Percentiles rank a stretch among this genome's conserved stretches.
Conservation (phyloP, 1,284 basidiomycete species). For the Fomitopsis schrenkii region DNA sequence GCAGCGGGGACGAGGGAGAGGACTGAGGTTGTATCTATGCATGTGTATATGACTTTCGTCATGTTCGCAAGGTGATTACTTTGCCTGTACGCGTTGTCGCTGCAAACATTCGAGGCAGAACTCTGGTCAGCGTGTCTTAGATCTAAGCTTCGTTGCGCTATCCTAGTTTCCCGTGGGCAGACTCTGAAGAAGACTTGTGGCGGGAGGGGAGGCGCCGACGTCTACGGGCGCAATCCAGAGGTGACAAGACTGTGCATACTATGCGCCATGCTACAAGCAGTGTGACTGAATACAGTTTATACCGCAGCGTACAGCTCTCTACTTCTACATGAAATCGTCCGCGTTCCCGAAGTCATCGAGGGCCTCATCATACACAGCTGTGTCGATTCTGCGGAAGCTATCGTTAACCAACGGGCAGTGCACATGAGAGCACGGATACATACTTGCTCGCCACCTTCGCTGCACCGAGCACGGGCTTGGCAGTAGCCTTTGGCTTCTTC, state of each 20-base stretch:
- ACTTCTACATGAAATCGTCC: slow-evolving; percentile 73
- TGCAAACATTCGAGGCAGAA: not conserved
- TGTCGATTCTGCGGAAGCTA: slow-evolving; percentile 60
- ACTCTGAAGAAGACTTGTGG: no score
- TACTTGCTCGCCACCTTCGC: slow-evolving; percentile 62
- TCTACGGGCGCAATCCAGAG: not conserved
- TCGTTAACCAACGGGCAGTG: not conserved
- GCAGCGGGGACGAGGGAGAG: slow-evolving; percentile 41
- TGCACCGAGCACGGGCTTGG: slow-evolving; percentile 76
- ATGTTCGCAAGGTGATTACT: not conserved
- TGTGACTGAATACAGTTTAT: slow-evolving; percentile 8
- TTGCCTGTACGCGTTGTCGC: not conserved
- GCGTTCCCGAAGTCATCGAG: slow-evolving; percentile 77
- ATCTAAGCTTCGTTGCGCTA: no score
- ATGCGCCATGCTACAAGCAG: slow-evolving; percentile 12
- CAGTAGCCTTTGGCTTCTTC: slow-evolving; percentile 75
- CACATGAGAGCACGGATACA: slow-evolving; percentile 23
- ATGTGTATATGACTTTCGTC: not conserved
- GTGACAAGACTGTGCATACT: not conserved
- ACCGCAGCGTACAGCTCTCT: not conserved
- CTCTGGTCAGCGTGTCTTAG: no score
- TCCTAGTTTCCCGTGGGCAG: no score
- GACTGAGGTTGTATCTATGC: slow-evolving; percentile 6
- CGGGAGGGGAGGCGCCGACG: no score
- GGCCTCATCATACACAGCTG: slow-evolving; percentile 77